A percentile compares a stretch with the other conserved stretches of the same genome.
Evolutionary conservation across 257 asterid species (phyloP).

Genomic region (Przewalskia tangutica): DNA sequence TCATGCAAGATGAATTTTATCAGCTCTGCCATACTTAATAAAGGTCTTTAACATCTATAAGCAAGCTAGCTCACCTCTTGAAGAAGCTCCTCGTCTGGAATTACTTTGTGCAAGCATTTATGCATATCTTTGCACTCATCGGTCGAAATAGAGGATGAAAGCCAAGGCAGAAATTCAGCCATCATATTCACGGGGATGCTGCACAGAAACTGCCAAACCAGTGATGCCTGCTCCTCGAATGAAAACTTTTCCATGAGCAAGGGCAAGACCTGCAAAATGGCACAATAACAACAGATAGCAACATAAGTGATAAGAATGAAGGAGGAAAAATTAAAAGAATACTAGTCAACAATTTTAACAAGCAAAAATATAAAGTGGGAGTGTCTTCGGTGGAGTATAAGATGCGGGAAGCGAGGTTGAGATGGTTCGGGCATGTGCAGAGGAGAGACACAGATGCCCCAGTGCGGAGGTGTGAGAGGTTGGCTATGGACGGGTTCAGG

Average conservation of each 20-base stretch:
- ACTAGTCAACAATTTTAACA: background rate
- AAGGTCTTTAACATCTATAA: constrained; percentile 3
- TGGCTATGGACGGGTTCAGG: no score
- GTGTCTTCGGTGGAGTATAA: no score
- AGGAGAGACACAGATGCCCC: no score
- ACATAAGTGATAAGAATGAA: background rate
- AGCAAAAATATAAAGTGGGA: background rate
- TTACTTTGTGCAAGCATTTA: constrained; percentile 67
- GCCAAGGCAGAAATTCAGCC: constrained; percentile 99
- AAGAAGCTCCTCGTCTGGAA: constrained; percentile 82
- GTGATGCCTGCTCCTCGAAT: constrained; percentile 91
- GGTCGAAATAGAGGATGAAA: constrained; percentile 68
- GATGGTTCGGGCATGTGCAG: no score
- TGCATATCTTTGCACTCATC: constrained; percentile 90
- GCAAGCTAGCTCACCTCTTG: constrained; percentile 52
- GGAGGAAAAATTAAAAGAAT: background rate
- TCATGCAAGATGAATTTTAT: constrained; percentile 24
- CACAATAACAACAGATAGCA: constrained; percentile 5
- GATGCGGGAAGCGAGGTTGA: no score
- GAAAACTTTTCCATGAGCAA: constrained; percentile 80
- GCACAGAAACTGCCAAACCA: constrained; percentile 96
- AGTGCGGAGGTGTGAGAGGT: no score
- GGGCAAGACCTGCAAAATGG: constrained; percentile 62
- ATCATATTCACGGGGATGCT: constrained; percentile 97
- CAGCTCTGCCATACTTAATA: constrained; percentile 20